Conservation (phyloP, 768 basidiomycete genomes). For the Mycena indigotica region DNA sequence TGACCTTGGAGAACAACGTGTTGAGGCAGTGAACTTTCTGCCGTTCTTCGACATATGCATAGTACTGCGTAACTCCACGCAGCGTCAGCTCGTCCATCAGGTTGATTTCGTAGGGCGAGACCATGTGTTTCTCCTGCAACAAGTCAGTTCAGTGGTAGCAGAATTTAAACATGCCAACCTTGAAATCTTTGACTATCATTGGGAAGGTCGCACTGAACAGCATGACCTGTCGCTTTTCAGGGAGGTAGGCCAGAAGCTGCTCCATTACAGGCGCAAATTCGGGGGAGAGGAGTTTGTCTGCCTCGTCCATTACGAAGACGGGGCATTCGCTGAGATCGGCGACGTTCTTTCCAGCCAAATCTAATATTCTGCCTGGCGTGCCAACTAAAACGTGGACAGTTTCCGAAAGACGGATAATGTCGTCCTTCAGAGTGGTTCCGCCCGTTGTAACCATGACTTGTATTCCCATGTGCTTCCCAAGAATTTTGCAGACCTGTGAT, state of each 20-base stretch:
- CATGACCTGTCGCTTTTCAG: slow-evolving; percentile 92
- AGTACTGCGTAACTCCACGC: slow-evolving; percentile 98
- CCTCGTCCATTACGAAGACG: slow-evolving; percentile 99
- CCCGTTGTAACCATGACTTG: slow-evolving; percentile 99
- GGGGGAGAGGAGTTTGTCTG: slow-evolving; percentile 94
- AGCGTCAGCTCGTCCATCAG: slow-evolving; percentile 99
- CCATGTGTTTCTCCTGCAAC: slow-evolving; percentile 91
- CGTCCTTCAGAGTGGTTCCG: slow-evolving; percentile 96
- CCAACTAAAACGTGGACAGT: slow-evolving; percentile 95
- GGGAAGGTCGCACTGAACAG: slow-evolving; percentile 99
- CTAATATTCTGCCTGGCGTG: slow-evolving; percentile 94
- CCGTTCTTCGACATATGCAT: slow-evolving; percentile 97
- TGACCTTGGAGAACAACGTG: slow-evolving; percentile 96
- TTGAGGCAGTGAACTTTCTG: slow-evolving; percentile 99
- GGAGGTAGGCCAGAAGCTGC: slow-evolving; percentile 85
- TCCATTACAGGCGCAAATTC: slow-evolving; percentile 99
- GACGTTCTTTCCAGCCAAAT: slow-evolving; percentile 89
- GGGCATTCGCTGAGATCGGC: slow-evolving; percentile 94
- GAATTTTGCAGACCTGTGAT: slow-evolving; percentile 96
- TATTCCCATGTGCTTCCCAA: slow-evolving; percentile 92
- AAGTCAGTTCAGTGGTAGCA: slow-evolving; percentile 3
- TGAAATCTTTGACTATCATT: slow-evolving; percentile 98
- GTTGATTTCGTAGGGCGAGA: slow-evolving; percentile 94
- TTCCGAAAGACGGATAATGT: slow-evolving; percentile 90
- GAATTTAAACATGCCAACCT: slow-evolving; percentile 50